Evolutionary conservation across 2,329 filamentous ascomycete species (phyloP).

Genomic region (Sporothrix euskadiensis): DNA sequence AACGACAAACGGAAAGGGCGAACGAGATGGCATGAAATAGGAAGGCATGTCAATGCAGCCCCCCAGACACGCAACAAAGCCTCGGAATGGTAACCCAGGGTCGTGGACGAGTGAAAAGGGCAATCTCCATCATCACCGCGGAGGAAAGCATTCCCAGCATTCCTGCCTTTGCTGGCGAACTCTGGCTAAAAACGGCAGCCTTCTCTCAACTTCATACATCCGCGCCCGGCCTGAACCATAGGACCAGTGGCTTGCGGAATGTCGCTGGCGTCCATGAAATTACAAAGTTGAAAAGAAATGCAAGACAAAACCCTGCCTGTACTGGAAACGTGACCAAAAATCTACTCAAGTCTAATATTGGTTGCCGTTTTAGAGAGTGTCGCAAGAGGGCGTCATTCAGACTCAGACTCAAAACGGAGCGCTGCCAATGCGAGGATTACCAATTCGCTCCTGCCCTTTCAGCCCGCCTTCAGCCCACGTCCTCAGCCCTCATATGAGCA

Average conservation of each 20-base stretch:
- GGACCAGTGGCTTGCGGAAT: neutral
- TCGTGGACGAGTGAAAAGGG: neutral
- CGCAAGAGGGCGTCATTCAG: neutral
- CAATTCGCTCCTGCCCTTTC: neutral
- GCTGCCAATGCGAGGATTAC: constrained; percentile 9
- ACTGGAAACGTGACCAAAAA: neutral
- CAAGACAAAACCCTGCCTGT: neutral
- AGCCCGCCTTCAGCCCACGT: neutral
- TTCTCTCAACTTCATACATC: neutral
- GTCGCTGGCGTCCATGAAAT: neutral
- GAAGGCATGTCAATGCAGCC: neutral
- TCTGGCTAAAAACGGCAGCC: constrained; percentile 3
- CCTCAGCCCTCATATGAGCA: neutral
- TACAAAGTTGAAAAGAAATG: neutral
- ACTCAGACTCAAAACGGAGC: neutral
- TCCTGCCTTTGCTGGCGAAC: neutral
- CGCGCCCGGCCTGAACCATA: neutral
- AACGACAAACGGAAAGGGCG: neutral
- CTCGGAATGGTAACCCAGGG: neutral
- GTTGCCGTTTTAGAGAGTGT: neutral
- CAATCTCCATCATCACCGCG: neutral
- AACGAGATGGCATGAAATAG: neutral
- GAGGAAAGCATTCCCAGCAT: constrained; percentile 10
- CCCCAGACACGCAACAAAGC: neutral
- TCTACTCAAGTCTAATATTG: neutral